phyloP scores from a whole-genome alignment of 495 filamentous ascomycete genomes.

The Rhizodiscina lignyota region DNA sequence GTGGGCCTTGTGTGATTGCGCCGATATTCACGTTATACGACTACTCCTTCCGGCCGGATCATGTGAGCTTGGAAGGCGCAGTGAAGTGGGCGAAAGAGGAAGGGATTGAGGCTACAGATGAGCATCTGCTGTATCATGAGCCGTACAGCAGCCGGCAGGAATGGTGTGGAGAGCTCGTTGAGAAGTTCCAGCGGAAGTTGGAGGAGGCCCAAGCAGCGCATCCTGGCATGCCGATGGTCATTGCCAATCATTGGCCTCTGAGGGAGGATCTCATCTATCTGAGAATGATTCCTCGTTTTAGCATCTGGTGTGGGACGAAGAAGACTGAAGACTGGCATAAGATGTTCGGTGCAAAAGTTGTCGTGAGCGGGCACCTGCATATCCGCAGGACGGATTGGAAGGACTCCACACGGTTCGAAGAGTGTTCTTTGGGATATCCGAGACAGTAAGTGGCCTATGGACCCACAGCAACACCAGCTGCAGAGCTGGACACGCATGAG shows the following conservation, averaged over 20 bases:
- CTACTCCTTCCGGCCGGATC: slow-evolving; percentile 20
- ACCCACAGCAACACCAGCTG: too few relatives aligned
- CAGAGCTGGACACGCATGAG: too few relatives aligned
- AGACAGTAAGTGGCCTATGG: too few relatives aligned
- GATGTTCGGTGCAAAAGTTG: slow-evolving; percentile 20
- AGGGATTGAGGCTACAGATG: slow-evolving; percentile 21
- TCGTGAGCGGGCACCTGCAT: slow-evolving; percentile 24
- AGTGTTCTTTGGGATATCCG: slow-evolving; percentile 21
- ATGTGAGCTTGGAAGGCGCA: slow-evolving; percentile 16
- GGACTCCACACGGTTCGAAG: slow-evolving; percentile 22
- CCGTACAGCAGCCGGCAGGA: slow-evolving; percentile 18
- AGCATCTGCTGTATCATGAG: slow-evolving; percentile 19
- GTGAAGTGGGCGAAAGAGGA: slow-evolving; percentile 23
- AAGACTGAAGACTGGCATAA: slow-evolving; percentile 23
- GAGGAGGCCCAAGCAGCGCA: slow-evolving; percentile 12
- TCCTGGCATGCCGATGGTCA: slow-evolving; percentile 15
- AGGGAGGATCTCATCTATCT: slow-evolving; percentile 23
- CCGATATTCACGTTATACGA: slow-evolving; percentile 26
- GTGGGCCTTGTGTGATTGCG: slow-evolving; percentile 17
- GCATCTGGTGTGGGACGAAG: slow-evolving; percentile 23
- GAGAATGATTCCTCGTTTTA: slow-evolving; percentile 18
- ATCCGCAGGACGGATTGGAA: slow-evolving; percentile 23
- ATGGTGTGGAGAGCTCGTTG: slow-evolving; percentile 19
- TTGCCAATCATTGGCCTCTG: slow-evolving; percentile 23
- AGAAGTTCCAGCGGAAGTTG: slow-evolving; percentile 15